These are phyloP conservation scores for Leptographium galeiforme DNA, from an alignment of 2,329 filamentous ascomycete genomes.

Conservation along the genomic window DNA sequence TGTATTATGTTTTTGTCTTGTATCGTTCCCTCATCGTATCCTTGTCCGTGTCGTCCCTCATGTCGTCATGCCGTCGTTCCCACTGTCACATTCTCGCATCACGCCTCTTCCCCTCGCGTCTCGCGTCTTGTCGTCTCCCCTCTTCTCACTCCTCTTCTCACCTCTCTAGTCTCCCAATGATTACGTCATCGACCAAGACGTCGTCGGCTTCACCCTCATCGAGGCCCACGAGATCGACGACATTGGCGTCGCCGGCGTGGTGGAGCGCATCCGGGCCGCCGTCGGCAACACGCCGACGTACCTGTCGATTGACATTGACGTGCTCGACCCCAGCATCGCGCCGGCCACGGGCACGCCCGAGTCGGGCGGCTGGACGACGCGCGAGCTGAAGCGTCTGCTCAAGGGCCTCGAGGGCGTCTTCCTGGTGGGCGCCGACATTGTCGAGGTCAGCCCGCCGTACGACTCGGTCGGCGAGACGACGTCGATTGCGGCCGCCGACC, in stretches of 20 bases:
- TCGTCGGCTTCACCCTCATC: slow-evolving; percentile 70
- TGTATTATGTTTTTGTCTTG: background rate
- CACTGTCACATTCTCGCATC: too few relatives aligned
- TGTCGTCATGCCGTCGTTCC: too few relatives aligned
- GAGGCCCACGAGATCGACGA: slow-evolving; percentile 47
- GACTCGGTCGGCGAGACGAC: slow-evolving; percentile 36
- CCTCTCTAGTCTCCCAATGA: slow-evolving; percentile 4
- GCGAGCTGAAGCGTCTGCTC: slow-evolving; percentile 73
- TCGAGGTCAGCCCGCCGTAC: slow-evolving; percentile 76
- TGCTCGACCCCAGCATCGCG: slow-evolving; percentile 20
- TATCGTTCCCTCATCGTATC: background rate
- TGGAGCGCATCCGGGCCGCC: slow-evolving; percentile 2
- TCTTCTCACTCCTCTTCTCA: background rate
- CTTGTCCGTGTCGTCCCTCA: background rate
- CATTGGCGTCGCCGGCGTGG: slow-evolving; percentile 5
- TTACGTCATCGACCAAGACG: slow-evolving; percentile 65
- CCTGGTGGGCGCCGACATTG: slow-evolving; percentile 75
- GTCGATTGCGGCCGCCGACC: slow-evolving; percentile 6
- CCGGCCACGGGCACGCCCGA: slow-evolving; percentile 66
- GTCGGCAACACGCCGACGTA: slow-evolving; percentile 28
- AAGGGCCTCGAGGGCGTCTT: slow-evolving; percentile 71
- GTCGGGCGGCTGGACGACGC: slow-evolving; percentile 78
- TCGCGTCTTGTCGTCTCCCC: background rate
- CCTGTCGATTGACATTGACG: slow-evolving; percentile 19
- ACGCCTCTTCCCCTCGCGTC: too few relatives aligned